Percentiles rank a stretch among this genome's conserved stretches.
phyloP scores from a whole-genome alignment of 2,329 filamentous ascomycete genomes.

The Exophiala bonariae region DNA sequence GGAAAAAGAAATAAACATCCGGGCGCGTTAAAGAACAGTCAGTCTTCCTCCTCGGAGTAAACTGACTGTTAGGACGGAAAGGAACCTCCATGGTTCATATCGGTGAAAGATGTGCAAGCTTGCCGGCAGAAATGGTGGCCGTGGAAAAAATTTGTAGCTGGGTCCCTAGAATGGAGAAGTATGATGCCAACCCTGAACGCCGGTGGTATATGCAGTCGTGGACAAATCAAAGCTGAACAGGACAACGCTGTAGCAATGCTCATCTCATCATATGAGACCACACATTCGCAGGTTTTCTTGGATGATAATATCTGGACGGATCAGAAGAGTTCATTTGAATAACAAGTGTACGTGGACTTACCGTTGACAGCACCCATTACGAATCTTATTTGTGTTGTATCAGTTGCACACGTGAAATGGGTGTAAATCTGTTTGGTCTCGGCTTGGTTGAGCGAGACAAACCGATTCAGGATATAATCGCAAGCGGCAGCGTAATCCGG shows the following conservation, averaged over 20 bases:
- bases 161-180: background rate
- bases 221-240: constrained; percentile 14
- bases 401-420: constrained; percentile 97
- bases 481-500: constrained; percentile 94
- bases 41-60: too few species aligned
- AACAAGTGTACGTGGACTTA: constrained; percentile 52
- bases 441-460: constrained; percentile 97
- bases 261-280: constrained; percentile 72
- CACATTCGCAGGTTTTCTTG: constrained; percentile 98
- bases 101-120: too few species aligned
- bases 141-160: background rate
- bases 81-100: too few species aligned
- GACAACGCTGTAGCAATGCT: constrained; percentile 10
- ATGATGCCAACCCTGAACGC: constrained; percentile 8
- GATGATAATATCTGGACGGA: constrained; percentile 87
- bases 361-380: constrained; percentile 99
- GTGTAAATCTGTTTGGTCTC: constrained; percentile 99
- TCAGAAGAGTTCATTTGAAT: constrained; percentile 42
- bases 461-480: constrained; percentile 98
- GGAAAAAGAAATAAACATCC: too few species aligned
- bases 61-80: too few species aligned
- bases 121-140: too few species aligned
- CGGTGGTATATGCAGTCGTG: constrained; percentile 25
- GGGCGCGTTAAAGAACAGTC: too few species aligned
- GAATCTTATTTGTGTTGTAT: constrained; percentile 98